Conservation (phyloP, 306 rosid species). For the Psophocarpus tetragonolobus region DNA sequence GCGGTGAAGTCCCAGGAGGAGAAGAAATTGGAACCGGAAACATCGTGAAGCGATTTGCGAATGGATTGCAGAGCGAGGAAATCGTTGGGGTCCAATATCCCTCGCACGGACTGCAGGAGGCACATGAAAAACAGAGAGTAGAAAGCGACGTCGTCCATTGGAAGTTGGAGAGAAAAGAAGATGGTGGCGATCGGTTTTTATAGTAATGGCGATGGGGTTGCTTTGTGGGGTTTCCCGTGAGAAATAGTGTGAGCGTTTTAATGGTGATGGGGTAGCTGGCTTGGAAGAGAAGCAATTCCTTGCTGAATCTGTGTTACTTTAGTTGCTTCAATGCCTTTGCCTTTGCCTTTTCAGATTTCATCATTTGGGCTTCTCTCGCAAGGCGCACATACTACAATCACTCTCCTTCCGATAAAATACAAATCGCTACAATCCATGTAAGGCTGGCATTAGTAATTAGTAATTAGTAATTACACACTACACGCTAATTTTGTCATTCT, state of each 20-base stretch:
- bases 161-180: background rate
- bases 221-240: conserved; percentile 23
- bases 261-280: conserved; percentile 47
- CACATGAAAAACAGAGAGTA: conserved; percentile 32
- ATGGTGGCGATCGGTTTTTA: background rate
- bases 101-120: conserved; percentile 37
- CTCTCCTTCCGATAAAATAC: background rate
- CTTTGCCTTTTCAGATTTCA: conserved; percentile 44
- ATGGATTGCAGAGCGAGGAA: conserved; percentile 88
- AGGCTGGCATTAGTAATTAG: background rate
- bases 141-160: conserved; percentile 33
- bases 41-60: conserved; percentile 65
- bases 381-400: conserved; percentile 45
- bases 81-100: conserved; percentile 74
- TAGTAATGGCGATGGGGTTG: background rate
- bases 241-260: conserved; percentile 37
- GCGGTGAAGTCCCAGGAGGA: conserved; percentile 92
- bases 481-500: background rate
- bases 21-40: conserved; percentile 81
- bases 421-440: background rate
- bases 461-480: background rate
- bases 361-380: conserved; percentile 59
- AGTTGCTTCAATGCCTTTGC: conserved; percentile 35
- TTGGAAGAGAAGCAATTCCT: conserved; percentile 64
- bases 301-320: conserved; percentile 29